Base-by-base conservation (phyloP, 306 rosid species). In the Prunus mume region DNA sequence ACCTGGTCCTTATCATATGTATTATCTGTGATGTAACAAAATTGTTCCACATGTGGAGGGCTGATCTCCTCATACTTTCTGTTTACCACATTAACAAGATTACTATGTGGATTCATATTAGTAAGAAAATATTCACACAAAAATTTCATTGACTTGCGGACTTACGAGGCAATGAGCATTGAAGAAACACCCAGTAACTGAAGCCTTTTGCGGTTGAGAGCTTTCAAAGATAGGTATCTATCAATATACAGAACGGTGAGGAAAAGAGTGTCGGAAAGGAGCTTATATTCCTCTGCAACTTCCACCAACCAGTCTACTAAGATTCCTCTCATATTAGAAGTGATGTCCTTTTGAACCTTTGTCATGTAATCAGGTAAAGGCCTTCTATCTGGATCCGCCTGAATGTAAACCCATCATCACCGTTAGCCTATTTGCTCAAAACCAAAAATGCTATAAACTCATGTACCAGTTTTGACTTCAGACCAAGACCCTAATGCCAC, bases 251-350 rank as follows among this genome's bases (percentile, higher is more conserved):
- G 71, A 56, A 92, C 81, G 3, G 84, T 75, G 50, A 92, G 89
- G 79, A 78, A 91, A 22, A 92, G 83, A 43, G 99, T 87, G 25
- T 95, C 99, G 0, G 99, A 78, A 58, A 86, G 85, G 43, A 95
- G 97, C 63, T 87, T 88, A 68, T 90, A 90, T 41, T 95, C 97
- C 71, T 95, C 99, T 0, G 99, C 92, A 77, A 95, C 97, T 57
- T 92, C 96, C 17, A 95, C 93, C 76, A 95, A 82, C 99, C 99
- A 95, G 82, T 95, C 97, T 15, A 95, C 93, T 69, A 95, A 64
- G 34, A 89, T 74, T 55, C 92, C 96, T 51, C 97, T 86, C 97
- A 95, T 92, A 57, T 79, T 85, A 3, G 91, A 84, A 82, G 84
- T 86, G 34, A 95, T 24, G 54, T 92, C 97, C n/a, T 51, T 87